Base-by-base conservation (phyloP, 1,284 basidiomycete species). In the Chalciporus sp. region DNA sequence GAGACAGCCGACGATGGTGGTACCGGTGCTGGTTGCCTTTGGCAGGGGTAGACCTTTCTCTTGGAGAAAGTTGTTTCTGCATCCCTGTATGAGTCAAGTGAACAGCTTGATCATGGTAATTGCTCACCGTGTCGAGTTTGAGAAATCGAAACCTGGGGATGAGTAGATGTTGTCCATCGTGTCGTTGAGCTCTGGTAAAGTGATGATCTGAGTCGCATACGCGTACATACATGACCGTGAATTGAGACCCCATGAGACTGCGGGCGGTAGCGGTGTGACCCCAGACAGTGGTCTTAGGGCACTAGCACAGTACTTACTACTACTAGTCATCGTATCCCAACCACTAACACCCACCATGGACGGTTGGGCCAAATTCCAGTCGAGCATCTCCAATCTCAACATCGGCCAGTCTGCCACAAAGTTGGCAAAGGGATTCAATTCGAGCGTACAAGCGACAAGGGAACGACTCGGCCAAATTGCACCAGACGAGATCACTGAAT, bases 1-100 rank as follows among this genome's bases (percentile, higher is more conserved):
- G 54, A 98, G 76, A 66, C 94, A 94, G 27, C 96, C 97, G n/a
- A 94, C 92, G 72, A 99, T 98, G 41, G 96, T 99, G 2, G 97
- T 99, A 67, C 96, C 96, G 2, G 95, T 98, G 70, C 92, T 94
- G 4, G 93, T 95, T 4, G 93, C 94, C 75, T 88, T 89, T 39
- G 89, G 90, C 35, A 88, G 71, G 10, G 82, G 84, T 19, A 90
- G 66, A 31, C 89, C 88, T 61, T 86, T 84, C 58, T 84, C 77
- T 51, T 78, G 76, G 54, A 98, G 76, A 71, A 90, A 92, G 61
- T 84, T 79, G 70, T 98, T 97, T 59, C 95, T 60, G 28, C 29
- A 2, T 23, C 23, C 23, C 43, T 26, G 23, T 9, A 17, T 47
- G 23, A 43, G 17, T 2, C 23, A 3, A 6, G 20, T 5, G n/a